Evolutionary conservation across 2,329 filamentous ascomycete species (phyloP).

Genomic region (Pseudogymnoascus sp.): DNA sequence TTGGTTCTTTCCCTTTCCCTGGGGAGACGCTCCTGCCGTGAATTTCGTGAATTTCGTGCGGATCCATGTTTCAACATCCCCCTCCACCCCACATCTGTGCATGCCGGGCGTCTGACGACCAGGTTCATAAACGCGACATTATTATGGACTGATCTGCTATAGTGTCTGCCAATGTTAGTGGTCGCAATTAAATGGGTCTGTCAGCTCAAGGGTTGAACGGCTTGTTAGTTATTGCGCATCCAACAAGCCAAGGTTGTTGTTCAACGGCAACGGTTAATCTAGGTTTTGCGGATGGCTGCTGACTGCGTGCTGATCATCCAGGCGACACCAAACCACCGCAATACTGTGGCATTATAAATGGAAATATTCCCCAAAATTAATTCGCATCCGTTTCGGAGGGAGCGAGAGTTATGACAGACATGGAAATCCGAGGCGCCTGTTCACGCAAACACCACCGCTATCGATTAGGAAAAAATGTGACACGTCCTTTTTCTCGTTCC

Average conservation of each 20-base stretch:
- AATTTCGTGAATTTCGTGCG: not conserved
- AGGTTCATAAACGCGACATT: constrained; percentile 4
- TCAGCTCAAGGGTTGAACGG: not conserved
- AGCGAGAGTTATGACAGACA: not conserved
- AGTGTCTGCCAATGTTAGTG: not conserved
- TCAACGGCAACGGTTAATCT: constrained; percentile 1
- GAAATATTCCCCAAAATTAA: not conserved
- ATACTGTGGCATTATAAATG: not conserved
- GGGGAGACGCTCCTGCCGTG: not conserved
- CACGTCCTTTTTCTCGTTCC: not conserved
- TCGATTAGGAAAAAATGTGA: not conserved
- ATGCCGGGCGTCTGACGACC: constrained; percentile 2
- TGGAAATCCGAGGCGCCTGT: not conserved
- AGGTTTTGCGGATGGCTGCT: not conserved
- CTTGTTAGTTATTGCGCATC: not conserved
- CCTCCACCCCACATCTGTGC: not conserved
- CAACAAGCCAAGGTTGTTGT: not conserved
- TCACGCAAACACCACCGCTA: not conserved
- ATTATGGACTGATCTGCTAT: not conserved
- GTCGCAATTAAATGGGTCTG: not conserved
- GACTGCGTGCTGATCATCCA: not conserved
- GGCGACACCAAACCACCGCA: not conserved
- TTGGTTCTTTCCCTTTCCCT: not conserved
- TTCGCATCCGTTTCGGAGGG: not conserved
- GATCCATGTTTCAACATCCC: constrained; percentile 3